A percentile compares a stretch with the other conserved stretches of the same genome.
These are phyloP conservation scores for Aspergillus cristatus DNA, from an alignment of 495 filamentous ascomycete species.

Conservation along the genomic window DNA sequence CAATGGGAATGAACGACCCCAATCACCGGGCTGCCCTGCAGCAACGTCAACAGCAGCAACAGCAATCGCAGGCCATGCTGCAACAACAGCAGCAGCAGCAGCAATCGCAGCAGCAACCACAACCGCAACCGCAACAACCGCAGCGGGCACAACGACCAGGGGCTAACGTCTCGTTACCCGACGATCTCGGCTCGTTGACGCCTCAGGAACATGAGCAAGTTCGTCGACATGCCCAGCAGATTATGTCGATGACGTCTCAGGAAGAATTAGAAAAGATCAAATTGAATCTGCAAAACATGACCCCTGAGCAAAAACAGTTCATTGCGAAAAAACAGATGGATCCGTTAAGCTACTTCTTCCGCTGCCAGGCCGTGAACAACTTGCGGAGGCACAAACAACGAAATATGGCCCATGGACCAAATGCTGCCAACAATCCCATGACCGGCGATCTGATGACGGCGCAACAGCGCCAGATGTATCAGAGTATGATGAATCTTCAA, in stretches of 20 bases:
- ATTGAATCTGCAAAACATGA: constrained; percentile 33
- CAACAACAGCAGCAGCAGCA: constrained; percentile 3
- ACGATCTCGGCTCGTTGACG: constrained; percentile 29
- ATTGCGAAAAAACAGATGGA: constrained; percentile 33
- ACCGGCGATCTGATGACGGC: constrained; percentile 32
- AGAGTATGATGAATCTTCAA: constrained; percentile 38
- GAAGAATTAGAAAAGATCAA: constrained; percentile 40
- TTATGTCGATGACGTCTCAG: constrained; percentile 27
- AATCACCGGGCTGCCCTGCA: constrained; percentile 32
- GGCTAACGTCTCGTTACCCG: constrained; percentile 18
- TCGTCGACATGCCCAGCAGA: constrained; percentile 29
- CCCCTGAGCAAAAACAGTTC: constrained; percentile 34
- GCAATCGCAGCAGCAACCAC: constrained; percentile 12
- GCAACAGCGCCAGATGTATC: constrained; percentile 33
- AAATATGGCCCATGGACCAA: constrained; percentile 25
- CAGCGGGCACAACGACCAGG: constrained; percentile 27
- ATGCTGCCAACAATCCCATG: constrained; percentile 25
- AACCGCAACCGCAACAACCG: constrained; percentile 11
- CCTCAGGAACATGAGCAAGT: constrained; percentile 37
- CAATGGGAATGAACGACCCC: constrained; percentile 37
- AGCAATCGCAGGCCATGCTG: constrained; percentile 18
- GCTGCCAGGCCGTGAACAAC: constrained; percentile 35
- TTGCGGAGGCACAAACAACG: constrained; percentile 26
- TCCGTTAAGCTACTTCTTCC: constrained; percentile 42
- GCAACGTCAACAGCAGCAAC: constrained; percentile 29